A percentile compares a stretch with the other conserved stretches of the same genome.
phyloP scores from a whole-genome alignment of 345 rosid genomes.

The Populus nigra region DNA sequence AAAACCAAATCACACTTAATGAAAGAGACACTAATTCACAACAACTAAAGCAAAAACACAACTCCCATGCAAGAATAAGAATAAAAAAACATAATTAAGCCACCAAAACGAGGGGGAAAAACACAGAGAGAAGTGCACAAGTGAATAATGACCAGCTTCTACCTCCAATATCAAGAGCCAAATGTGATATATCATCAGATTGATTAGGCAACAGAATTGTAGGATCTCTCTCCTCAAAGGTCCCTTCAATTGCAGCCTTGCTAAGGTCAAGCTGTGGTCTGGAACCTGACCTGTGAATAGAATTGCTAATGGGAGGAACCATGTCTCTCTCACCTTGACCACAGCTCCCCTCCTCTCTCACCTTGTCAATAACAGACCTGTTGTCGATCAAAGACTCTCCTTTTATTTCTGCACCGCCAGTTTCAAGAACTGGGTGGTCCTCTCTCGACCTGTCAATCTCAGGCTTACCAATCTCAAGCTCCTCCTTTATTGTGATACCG shows the following conservation, averaged over 20 bases:
- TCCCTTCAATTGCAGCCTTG: slow-evolving; percentile 95
- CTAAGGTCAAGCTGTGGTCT: slow-evolving; percentile 95
- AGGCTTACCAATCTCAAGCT: slow-evolving; percentile 18
- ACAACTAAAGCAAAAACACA: background rate
- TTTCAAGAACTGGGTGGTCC: slow-evolving; percentile 6
- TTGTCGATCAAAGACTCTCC: background rate
- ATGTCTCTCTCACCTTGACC: slow-evolving; percentile 56
- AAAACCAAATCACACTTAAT: background rate
- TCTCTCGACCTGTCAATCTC: slow-evolving; percentile 25
- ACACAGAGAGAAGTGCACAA: background rate
- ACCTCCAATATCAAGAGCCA: slow-evolving; percentile 99
- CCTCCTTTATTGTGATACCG: slow-evolving; percentile 20
- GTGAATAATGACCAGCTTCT: background rate
- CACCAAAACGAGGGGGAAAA: background rate
- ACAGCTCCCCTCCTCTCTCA: slow-evolving; percentile 28
- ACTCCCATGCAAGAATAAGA: background rate
- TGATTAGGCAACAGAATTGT: slow-evolving; percentile 95
- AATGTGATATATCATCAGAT: slow-evolving; percentile 93
- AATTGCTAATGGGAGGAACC: slow-evolving; percentile 51
- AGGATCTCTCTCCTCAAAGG: slow-evolving; percentile 86
- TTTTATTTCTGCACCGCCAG: background rate
- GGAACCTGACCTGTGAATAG: slow-evolving; percentile 88
- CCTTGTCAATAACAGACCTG: slow-evolving; percentile 23
- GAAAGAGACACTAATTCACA: background rate
- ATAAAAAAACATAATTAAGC: background rate